Conservation (phyloP, 2,329 filamentous ascomycete species). For the Aspergillus hortae region DNA sequence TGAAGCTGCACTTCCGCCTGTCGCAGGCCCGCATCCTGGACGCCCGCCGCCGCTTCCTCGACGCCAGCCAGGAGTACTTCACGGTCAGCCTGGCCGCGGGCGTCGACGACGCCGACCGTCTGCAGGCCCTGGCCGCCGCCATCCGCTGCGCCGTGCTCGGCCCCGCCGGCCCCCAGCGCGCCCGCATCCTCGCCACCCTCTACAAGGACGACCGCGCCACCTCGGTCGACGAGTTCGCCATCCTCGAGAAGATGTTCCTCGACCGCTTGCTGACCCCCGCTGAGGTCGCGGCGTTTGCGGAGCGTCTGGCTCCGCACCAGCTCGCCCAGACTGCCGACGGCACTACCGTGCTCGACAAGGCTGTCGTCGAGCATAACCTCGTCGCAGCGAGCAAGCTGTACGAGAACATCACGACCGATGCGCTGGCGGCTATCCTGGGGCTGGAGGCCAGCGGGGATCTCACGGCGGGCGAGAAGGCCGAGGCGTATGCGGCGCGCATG, state of each 20-base stretch:
- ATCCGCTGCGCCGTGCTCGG: constrained; percentile 91
- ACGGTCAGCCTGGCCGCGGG: constrained; percentile 73
- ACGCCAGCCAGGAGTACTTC: constrained; percentile 84
- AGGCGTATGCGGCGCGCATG: constrained; percentile 91
- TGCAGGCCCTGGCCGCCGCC: constrained; percentile 79
- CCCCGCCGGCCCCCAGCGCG: constrained; percentile 81
- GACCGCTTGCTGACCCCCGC: constrained; percentile 74
- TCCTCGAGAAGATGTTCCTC: constrained; percentile 96
- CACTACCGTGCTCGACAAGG: constrained; percentile 86
- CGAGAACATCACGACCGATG: constrained; percentile 71
- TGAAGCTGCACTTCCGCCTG: constrained; percentile 81
- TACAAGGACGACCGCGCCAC: constrained; percentile 89
- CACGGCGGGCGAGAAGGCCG: constrained; percentile 66
- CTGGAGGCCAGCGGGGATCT: constrained; percentile 53
- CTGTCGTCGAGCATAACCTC: constrained; percentile 93
- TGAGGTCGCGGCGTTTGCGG: constrained; percentile 85
- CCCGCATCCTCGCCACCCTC: constrained; percentile 72
- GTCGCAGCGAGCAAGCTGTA: constrained; percentile 79
- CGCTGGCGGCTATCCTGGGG: constrained; percentile 72
- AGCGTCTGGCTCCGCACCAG: constrained; percentile 79
- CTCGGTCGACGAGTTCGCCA: constrained; percentile 74
- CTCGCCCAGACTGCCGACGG: constrained; percentile 86
- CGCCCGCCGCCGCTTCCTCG: constrained; percentile 81
- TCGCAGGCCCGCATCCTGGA: constrained; percentile 92
- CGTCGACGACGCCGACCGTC: constrained; percentile 81